Conservation (phyloP, 2,329 filamentous ascomycete genomes). For the Botrytis hyacinthi region DNA sequence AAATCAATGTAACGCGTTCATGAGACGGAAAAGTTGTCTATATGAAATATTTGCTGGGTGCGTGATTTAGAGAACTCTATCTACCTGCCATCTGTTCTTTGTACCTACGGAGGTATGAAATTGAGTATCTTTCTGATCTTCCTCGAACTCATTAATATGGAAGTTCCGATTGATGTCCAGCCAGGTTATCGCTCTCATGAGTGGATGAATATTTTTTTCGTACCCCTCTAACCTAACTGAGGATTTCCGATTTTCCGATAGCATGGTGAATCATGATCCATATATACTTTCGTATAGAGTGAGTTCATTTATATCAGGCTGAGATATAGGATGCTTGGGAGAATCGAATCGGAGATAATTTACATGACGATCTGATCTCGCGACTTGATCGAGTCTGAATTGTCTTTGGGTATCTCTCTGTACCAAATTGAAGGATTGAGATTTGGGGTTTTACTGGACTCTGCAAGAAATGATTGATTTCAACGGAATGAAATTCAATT, state of each 20-base stretch:
- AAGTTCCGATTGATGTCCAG: neutral
- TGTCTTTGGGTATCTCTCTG: neutral
- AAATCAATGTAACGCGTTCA: neutral
- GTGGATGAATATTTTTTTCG: neutral
- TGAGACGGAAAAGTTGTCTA: neutral
- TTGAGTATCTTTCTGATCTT: neutral
- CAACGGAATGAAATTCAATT: neutral
- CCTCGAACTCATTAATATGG: neutral
- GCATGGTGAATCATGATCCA: neutral
- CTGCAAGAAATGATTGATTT: neutral
- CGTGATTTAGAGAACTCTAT: neutral
- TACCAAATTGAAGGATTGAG: neutral
- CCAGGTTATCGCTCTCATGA: neutral
- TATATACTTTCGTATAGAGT: neutral
- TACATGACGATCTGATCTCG: neutral
- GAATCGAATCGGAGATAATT: neutral
- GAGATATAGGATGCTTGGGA: slow-evolving; percentile 3
- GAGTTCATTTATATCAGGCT: slow-evolving; percentile 1
- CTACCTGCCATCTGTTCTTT: neutral
- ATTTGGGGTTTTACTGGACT: neutral
- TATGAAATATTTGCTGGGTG: neutral
- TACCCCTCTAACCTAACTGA: neutral
- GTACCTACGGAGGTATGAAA: neutral
- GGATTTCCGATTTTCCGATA: neutral
- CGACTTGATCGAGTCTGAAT: neutral